Conservation (phyloP, 2,329 filamentous ascomycete genomes). For the Arthroderma sp. region DNA sequence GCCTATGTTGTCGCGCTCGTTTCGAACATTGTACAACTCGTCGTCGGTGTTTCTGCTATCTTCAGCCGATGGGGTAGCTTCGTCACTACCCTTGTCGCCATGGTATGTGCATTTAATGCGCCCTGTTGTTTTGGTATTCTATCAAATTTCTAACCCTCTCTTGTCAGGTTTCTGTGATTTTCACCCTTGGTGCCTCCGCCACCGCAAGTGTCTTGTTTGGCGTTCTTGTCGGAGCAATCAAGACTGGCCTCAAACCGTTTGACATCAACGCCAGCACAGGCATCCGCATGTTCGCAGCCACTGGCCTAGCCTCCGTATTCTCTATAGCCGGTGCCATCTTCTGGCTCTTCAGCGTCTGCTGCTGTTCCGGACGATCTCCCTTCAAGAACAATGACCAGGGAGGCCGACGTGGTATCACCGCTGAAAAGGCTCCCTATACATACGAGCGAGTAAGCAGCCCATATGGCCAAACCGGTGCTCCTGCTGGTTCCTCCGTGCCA, state of each 20-base stretch:
- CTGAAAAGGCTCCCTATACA: conserved; percentile 49
- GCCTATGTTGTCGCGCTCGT: conserved; percentile 63
- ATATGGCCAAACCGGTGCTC: conserved; percentile 5
- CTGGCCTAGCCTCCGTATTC: conserved; percentile 72
- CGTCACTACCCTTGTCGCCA: conserved; percentile 63
- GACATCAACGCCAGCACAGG: conserved; percentile 56
- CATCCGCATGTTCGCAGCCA: conserved; percentile 52
- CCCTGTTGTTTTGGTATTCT: conserved; percentile 12
- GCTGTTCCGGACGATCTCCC: conserved; percentile 58
- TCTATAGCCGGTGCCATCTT: conserved; percentile 65
- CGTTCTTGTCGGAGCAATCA: conserved; percentile 55
- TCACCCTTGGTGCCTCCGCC: conserved; percentile 52
- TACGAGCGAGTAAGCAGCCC: conserved; percentile 41
- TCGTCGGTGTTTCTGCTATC: conserved; percentile 69
- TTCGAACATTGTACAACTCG: conserved; percentile 55
- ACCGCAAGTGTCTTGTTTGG: conserved; percentile 63
- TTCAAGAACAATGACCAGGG: conserved; percentile 29
- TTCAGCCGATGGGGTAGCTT: conserved; percentile 73
- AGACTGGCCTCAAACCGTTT: conserved; percentile 55
- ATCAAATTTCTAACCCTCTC: conserved; percentile 8
- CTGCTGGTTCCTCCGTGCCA: conserved; percentile 2
- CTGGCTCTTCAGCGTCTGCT: conserved; percentile 88
- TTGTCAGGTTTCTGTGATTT: conserved; percentile 37
- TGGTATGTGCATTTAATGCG: conserved; percentile 41
- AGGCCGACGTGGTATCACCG: conserved; percentile 30